Conservation (phyloP, 139 green algal species). For the Nannochloris sp. region DNA sequence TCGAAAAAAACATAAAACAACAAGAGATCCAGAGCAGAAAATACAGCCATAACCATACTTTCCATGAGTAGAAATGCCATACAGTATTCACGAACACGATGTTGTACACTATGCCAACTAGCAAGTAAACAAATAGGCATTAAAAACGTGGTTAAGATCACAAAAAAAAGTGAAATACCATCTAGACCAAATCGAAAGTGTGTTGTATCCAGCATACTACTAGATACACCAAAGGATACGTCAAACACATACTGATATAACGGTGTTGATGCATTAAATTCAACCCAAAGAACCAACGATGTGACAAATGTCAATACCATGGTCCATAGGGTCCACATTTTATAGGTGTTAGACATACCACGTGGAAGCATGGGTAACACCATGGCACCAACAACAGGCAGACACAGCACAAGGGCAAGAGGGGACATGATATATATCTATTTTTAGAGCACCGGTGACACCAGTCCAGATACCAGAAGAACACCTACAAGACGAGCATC, state of each 20-base stretch:
- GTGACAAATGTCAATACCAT: conserved; percentile 36
- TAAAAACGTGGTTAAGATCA: conserved; percentile 55
- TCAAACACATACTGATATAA: conserved; percentile 46
- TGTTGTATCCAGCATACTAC: conserved; percentile 20
- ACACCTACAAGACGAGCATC: conserved; percentile 45
- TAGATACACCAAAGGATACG: not conserved
- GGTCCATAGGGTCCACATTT: conserved; percentile 25
- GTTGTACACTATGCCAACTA: conserved; percentile 38
- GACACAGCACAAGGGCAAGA: conserved; percentile 19
- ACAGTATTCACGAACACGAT: conserved; percentile 48
- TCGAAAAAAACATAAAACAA: conserved; percentile 68
- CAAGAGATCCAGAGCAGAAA: conserved; percentile 53
- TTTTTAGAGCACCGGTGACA: conserved; percentile 31
- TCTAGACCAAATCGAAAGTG: conserved; percentile 46
- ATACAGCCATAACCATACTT: conserved; percentile 46
- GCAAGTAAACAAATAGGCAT: conserved; percentile 61
- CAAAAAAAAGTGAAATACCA: conserved; percentile 57
- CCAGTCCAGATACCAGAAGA: conserved; percentile 37
- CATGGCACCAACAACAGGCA: conserved; percentile 19
- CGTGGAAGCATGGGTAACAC: conserved; percentile 35
- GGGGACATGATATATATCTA: conserved; percentile 26
- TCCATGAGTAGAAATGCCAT: conserved; percentile 54
- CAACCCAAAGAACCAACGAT: conserved; percentile 40
- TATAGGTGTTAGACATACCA: conserved; percentile 36
- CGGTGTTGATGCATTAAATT: conserved; percentile 45